These are phyloP conservation scores for Lachnellula cervina DNA, from an alignment of 2,329 filamentous ascomycete species.

Conservation along the genomic window DNA sequence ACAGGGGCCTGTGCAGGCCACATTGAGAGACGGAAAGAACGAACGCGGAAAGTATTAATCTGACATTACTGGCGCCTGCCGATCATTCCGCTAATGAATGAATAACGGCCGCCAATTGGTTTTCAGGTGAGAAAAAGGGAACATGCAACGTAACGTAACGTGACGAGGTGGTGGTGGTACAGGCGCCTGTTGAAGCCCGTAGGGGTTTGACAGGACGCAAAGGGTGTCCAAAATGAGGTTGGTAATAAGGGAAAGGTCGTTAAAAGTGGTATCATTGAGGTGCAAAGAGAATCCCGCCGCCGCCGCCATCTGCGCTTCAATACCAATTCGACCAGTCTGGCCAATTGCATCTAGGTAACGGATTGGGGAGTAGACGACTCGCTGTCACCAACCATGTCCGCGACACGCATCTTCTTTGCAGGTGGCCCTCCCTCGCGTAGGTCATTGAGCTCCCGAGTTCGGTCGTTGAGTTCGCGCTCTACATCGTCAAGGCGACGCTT, in stretches of 20 bases:
- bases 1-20: neutral
- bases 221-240: neutral
- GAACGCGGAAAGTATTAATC: conserved; percentile 1
- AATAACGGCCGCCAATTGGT: neutral
- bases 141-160: conserved; percentile 2
- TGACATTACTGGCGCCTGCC: conserved; percentile 3
- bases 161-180: conserved; percentile 8
- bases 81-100: neutral
- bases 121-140: conserved; percentile 2
- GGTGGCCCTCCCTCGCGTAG: conserved; percentile 40
- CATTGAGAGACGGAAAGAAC: neutral
- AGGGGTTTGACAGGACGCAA: neutral
- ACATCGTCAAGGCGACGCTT: conserved; percentile 79
- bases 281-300: conserved; percentile 8
- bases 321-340: neutral
- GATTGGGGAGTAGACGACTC: conserved; percentile 31
- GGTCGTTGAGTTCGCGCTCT: conserved; percentile 48
- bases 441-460: conserved; percentile 33
- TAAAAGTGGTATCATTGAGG: conserved; percentile 20
- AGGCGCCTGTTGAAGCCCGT: neutral
- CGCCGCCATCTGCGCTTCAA: neutral
- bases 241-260: conserved; percentile 11
- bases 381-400: conserved; percentile 39
- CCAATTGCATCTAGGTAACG: conserved; percentile 16
- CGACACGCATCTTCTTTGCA: conserved; percentile 52